Evolutionary conservation across 2,329 filamentous ascomycete species (phyloP).

Genomic region (Xylaria sp.): DNA sequence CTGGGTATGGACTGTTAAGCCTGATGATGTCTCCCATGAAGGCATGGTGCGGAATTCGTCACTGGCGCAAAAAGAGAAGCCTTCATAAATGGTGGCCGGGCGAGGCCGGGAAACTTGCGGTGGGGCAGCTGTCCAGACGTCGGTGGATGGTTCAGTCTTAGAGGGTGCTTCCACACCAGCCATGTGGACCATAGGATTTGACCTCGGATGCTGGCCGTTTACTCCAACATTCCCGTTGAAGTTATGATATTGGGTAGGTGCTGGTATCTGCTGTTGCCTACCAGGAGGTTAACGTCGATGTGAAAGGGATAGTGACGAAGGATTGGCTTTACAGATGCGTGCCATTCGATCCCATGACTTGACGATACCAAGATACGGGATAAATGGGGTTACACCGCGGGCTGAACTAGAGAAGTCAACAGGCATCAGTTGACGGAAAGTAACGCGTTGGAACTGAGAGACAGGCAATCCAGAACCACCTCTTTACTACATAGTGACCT

Average conservation of each 20-base stretch:
- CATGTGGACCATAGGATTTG: slow-evolving; percentile 45
- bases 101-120: slow-evolving; percentile 47
- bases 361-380: slow-evolving; percentile 32
- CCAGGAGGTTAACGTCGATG: slow-evolving; percentile 34
- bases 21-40: slow-evolving; percentile 52
- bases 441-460: slow-evolving; percentile 31
- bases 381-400: slow-evolving; percentile 34
- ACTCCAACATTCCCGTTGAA: slow-evolving; percentile 44
- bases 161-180: slow-evolving; percentile 45
- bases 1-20: slow-evolving; percentile 47
- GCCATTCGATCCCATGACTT: slow-evolving; percentile 41
- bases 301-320: slow-evolving; percentile 15
- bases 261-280: slow-evolving; percentile 45
- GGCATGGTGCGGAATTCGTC: slow-evolving; percentile 49
- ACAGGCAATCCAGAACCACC: slow-evolving; percentile 26
- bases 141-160: slow-evolving; percentile 42
- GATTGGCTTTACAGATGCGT: slow-evolving; percentile 45
- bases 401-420: slow-evolving; percentile 32
- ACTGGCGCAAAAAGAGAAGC: slow-evolving; percentile 53
- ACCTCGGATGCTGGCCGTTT: slow-evolving; percentile 40
- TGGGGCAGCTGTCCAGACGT: slow-evolving; percentile 52
- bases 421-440: slow-evolving; percentile 34
- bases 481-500: slow-evolving; percentile 33
- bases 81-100: slow-evolving; percentile 56
- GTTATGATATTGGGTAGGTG: slow-evolving; percentile 46